A percentile compares a stretch with the other conserved stretches of the same genome.
Conservation (phyloP, 2,329 filamentous ascomycete species). For the Fusarium sp. region DNA sequence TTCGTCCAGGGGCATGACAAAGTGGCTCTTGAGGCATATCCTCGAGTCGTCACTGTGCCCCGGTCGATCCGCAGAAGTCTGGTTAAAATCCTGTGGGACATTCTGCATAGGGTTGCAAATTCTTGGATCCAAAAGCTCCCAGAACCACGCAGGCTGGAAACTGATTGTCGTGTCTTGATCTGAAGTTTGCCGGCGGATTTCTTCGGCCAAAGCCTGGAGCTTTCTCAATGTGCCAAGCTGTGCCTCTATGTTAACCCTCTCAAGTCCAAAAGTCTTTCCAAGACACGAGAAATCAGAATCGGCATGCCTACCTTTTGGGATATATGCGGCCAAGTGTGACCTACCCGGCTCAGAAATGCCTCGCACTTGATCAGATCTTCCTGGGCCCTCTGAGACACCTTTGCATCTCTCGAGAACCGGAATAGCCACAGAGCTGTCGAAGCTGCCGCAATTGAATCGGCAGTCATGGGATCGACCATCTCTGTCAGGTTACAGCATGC, state of each 20-base stretch:
- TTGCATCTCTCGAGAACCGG: constrained; percentile 5
- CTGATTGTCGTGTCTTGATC: not conserved
- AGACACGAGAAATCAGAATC: not conserved
- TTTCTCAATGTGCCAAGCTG: not conserved
- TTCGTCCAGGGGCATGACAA: not conserved
- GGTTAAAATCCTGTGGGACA: not conserved
- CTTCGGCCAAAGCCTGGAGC: constrained; percentile 1
- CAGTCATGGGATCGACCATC: constrained; percentile 1
- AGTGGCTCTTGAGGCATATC: not conserved
- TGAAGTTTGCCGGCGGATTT: not conserved
- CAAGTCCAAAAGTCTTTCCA: not conserved
- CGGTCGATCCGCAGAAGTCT: not conserved
- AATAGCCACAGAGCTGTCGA: constrained; percentile 29
- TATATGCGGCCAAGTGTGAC: constrained; percentile 22
- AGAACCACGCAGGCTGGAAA: not conserved
- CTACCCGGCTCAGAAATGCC: not conserved
- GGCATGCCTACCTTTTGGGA: constrained; percentile 13
- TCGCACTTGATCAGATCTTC: constrained; percentile 10
- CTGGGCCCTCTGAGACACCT: constrained; percentile 8
- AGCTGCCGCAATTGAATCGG: constrained; percentile 13
- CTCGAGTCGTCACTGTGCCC: not conserved
- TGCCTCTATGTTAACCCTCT: not conserved
- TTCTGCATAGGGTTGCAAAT: not conserved
- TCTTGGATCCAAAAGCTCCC: not conserved
- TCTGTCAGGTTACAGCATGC: not conserved